phyloP scores from a whole-genome alignment of 2,329 filamentous ascomycete genomes.

The Grosmannia serpens region DNA sequence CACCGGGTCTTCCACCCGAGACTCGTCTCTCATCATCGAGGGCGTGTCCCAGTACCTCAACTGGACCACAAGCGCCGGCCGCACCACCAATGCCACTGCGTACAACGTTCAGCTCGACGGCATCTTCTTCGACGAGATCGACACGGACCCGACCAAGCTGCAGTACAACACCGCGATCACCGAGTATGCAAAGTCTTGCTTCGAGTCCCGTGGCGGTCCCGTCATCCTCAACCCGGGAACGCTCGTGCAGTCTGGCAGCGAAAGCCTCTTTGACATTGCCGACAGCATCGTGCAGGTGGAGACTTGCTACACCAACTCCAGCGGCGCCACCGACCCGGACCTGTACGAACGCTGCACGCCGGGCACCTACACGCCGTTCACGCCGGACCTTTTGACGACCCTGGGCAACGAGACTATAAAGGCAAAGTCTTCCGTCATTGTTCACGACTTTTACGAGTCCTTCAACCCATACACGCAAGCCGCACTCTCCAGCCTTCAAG shows the following conservation, averaged over 20 bases:
- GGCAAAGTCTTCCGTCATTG: conserved; percentile 9
- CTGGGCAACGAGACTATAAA: conserved; percentile 1
- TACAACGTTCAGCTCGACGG: conserved; percentile 10
- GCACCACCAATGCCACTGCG: conserved; percentile 1
- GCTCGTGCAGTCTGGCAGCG: conserved; percentile 8
- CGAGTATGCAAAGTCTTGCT: conserved; percentile 5
- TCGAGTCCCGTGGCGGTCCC: conserved; percentile 5
- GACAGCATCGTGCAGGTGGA: conserved; percentile 11
- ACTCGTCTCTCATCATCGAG: conserved; percentile 1
- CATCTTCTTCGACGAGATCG: conserved; percentile 14
- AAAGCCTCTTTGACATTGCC: conserved; percentile 9
- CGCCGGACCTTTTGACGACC: neutral
- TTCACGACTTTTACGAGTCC: conserved; percentile 12
- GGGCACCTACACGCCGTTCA: conserved; percentile 9
- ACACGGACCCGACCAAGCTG: conserved; percentile 6
- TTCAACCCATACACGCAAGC: conserved; percentile 6
- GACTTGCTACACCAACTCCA: conserved; percentile 11
- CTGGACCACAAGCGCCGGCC: conserved; percentile 8
- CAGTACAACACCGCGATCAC: conserved; percentile 7
- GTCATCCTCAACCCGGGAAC: conserved; percentile 11
- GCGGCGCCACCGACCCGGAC: conserved; percentile 7
- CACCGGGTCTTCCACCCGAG: conserved; percentile 4
- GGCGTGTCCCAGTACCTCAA: conserved; percentile 8
- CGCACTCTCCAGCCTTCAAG: neutral
- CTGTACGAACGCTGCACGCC: conserved; percentile 6